Conservation (phyloP, 306 rosid genomes). For the Abrus pulchellus region DNA sequence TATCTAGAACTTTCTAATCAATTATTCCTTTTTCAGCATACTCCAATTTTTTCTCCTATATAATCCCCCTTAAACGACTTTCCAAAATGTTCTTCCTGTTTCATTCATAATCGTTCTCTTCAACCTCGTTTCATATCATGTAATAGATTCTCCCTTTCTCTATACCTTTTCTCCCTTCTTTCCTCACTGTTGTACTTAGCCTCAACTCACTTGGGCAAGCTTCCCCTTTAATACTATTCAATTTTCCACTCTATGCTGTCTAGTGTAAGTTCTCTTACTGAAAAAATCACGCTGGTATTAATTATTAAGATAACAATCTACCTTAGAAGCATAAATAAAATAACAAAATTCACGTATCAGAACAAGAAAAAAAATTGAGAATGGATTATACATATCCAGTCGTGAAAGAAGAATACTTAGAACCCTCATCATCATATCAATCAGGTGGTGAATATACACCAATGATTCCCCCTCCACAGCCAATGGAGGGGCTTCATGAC, state of each 20-base stretch:
- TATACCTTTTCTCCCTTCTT: neutral
- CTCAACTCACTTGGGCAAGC: neutral
- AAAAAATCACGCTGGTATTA: neutral
- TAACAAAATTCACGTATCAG: neutral
- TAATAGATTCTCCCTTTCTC: neutral
- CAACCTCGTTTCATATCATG: slow-evolving; percentile 6
- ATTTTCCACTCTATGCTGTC: neutral
- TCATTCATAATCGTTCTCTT: neutral
- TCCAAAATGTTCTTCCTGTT: too few relatives aligned
- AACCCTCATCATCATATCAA: slow-evolving; percentile 55
- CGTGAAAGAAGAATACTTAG: slow-evolving; percentile 63
- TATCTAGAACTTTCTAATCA: slow-evolving; percentile 56
- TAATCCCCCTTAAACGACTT: slow-evolving; percentile 3
- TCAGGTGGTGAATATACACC: slow-evolving; percentile 41
- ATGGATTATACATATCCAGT: slow-evolving; percentile 65
- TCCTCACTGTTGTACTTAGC: neutral
- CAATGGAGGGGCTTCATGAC: slow-evolving; percentile 80
- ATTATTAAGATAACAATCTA: neutral
- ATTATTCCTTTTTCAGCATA: neutral
- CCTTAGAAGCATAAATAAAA: neutral
- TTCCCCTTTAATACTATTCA: neutral
- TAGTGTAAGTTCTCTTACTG: neutral
- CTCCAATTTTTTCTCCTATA: slow-evolving; percentile 14
- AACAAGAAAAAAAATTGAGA: neutral
- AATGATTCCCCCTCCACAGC: slow-evolving; percentile 59